Percentiles rank a stretch among this genome's conserved stretches.
phyloP scores from a whole-genome alignment of 306 rosid species.

The Trichosanthes truncata region DNA sequence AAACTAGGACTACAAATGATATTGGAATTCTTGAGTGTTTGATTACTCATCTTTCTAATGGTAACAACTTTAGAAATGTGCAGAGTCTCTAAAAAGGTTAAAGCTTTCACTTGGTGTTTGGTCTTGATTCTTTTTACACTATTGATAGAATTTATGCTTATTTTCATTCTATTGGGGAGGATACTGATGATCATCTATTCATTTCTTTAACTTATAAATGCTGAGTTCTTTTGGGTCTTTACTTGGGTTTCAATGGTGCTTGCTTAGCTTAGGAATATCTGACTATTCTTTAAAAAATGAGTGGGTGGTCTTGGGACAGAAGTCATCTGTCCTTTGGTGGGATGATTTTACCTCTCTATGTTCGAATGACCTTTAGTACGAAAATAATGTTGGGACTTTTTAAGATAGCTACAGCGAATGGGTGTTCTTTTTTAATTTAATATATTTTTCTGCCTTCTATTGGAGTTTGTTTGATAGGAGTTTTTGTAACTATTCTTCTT shows the following conservation, averaged over 20 bases:
- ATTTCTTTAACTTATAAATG: not conserved
- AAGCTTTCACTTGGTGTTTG: too few species aligned
- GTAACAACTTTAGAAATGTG: not conserved
- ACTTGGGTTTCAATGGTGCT: not conserved
- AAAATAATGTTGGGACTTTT: not conserved
- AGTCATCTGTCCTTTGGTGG: not conserved
- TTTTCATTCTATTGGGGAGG: not conserved
- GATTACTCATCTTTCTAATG: not conserved
- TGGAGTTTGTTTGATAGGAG: not conserved
- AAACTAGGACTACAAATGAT: too few species aligned
- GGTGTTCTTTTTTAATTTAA: not conserved
- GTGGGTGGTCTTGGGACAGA: not conserved
- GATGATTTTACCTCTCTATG: not conserved
- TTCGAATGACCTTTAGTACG: not conserved
- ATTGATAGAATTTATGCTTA: not conserved
- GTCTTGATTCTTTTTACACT: not conserved
- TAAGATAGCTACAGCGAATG: not conserved
- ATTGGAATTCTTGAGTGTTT: not conserved
- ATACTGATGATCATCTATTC: not conserved
- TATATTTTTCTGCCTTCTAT: not conserved
- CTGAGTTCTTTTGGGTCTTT: not conserved
- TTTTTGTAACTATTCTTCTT: not conserved
- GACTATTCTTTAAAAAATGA: not conserved
- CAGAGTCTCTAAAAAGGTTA: too few species aligned
- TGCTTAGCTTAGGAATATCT: not conserved